A percentile compares a stretch with the other conserved stretches of the same genome.
Evolutionary conservation across 2,329 filamentous ascomycete genomes (phyloP).

Genomic region (Colletotrichum paranaense): DNA sequence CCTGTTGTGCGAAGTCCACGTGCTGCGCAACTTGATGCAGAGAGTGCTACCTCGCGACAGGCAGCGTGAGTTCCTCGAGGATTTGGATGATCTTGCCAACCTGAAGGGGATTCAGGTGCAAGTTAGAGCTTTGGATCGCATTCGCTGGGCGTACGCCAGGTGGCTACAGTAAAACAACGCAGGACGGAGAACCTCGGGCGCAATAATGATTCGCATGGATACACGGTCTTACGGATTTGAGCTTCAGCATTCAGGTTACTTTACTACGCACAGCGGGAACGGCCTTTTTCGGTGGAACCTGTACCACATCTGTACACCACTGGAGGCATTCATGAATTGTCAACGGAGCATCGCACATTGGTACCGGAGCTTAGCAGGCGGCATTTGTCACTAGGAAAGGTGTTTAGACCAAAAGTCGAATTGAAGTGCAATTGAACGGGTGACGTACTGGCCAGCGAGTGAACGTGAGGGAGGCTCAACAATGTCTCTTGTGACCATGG

Average conservation of each 20-base stretch:
- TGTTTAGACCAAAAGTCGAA: slow-evolving; percentile 25
- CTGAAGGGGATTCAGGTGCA: slow-evolving; percentile 84
- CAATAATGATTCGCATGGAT: slow-evolving; percentile 33
- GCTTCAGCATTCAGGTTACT: slow-evolving; percentile 32
- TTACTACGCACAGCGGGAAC: slow-evolving; percentile 28
- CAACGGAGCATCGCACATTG: slow-evolving; percentile 31
- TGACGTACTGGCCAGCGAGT: not conserved
- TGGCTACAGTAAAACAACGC: slow-evolving; percentile 65
- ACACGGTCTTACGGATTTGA: slow-evolving; percentile 29
- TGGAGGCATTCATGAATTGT: slow-evolving; percentile 30
- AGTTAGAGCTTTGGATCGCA: slow-evolving; percentile 81
- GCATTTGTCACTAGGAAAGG: slow-evolving; percentile 29
- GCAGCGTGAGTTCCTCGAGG: slow-evolving; percentile 87
- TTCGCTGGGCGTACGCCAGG: slow-evolving; percentile 89
- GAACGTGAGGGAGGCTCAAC: not conserved
- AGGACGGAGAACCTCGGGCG: not conserved
- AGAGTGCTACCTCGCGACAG: slow-evolving; percentile 78
- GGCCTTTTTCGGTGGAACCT: slow-evolving; percentile 12
- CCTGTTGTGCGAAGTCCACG: slow-evolving; percentile 88
- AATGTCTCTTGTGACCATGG: slow-evolving; percentile 9
- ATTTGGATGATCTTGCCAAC: slow-evolving; percentile 87
- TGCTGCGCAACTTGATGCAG: slow-evolving; percentile 77
- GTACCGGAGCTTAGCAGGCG: slow-evolving; percentile 34
- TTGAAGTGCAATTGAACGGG: slow-evolving; percentile 12
- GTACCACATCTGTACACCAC: slow-evolving; percentile 23